phyloP scores from a whole-genome alignment of 306 rosid species.

The Ormosia semicastrata region DNA sequence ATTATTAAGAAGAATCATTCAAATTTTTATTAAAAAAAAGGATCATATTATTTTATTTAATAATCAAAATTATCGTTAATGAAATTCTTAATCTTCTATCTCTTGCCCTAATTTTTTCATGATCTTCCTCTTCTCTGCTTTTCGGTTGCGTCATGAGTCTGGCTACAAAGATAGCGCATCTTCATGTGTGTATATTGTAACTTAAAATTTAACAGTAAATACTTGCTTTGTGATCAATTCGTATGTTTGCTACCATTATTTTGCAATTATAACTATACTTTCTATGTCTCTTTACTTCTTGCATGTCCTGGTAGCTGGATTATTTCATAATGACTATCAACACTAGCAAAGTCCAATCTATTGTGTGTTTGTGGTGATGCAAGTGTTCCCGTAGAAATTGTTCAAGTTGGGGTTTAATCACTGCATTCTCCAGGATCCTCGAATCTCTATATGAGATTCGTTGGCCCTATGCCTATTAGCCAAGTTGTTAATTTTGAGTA shows the following conservation, averaged over 20 bases:
- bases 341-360: constrained; percentile 64
- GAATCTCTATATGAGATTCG: constrained; percentile 68
- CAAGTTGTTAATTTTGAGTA: constrained; percentile 76
- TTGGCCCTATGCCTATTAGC: constrained; percentile 80
- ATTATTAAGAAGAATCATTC: no score
- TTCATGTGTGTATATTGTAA: background rate
- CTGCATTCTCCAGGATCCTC: constrained; percentile 62
- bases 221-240: background rate
- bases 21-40: no score
- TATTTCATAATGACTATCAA: constrained; percentile 51
- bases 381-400: constrained; percentile 58
- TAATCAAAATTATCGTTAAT: no score
- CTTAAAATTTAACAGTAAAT: background rate
- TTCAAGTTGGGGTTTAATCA: constrained; percentile 82
- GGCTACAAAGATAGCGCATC: background rate
- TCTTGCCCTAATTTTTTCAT: no score
- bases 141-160: background rate
- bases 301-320: constrained; percentile 80
- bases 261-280: constrained; percentile 9
- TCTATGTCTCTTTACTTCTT: constrained; percentile 24
- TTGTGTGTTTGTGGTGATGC: constrained; percentile 67
- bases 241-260: background rate
- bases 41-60: no score
- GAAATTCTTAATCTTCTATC: no score
- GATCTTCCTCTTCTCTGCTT: no score